Evolutionary conservation across 139 green algal species (phyloP).

Genomic region (Chlamydomonas sp.): DNA sequence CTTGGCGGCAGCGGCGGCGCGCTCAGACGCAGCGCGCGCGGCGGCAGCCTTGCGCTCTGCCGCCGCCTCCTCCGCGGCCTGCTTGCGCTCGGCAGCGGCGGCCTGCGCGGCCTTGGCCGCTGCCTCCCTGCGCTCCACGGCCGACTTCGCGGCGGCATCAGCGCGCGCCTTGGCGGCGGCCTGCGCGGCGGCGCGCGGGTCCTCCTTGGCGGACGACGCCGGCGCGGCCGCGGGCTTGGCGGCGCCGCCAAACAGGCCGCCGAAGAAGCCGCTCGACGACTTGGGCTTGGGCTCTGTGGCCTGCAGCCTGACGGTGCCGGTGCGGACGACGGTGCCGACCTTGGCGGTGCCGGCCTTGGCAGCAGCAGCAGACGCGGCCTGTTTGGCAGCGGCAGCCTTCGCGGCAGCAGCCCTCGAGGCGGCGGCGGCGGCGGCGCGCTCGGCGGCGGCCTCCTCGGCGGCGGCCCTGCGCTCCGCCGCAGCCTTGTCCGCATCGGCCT

Average conservation of each 20-base stretch:
- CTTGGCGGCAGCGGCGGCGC: background rate
- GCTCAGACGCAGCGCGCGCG: conserved; percentile 6
- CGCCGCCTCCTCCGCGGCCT: conserved; percentile 9
- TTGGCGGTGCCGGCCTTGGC: too few species aligned
- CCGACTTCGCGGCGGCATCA: too few species aligned
- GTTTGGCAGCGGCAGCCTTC: too few species aligned
- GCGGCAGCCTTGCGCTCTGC: conserved; percentile 10
- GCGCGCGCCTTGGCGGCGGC: too few species aligned
- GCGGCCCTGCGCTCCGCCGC: conserved; percentile 6
- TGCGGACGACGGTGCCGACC: too few species aligned
- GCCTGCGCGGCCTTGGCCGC: too few species aligned
- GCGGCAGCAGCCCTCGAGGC: conserved; percentile 4
- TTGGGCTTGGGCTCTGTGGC: background rate
- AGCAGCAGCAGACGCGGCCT: too few species aligned
- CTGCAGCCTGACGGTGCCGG: too few species aligned
- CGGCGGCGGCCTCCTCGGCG: background rate
- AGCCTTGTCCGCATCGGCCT: conserved; percentile 13
- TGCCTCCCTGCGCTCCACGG: too few species aligned
- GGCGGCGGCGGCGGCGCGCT: background rate
- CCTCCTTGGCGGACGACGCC: too few species aligned
- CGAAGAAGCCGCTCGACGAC: background rate
- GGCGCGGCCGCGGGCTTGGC: too few species aligned
- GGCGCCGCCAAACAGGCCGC: background rate
- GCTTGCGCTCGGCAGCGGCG: conserved; percentile 6
- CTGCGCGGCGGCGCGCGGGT: too few species aligned